phyloP scores from a whole-genome alignment of 2,329 filamentous ascomycete species.

The Ampelomyces quisqualis region DNA sequence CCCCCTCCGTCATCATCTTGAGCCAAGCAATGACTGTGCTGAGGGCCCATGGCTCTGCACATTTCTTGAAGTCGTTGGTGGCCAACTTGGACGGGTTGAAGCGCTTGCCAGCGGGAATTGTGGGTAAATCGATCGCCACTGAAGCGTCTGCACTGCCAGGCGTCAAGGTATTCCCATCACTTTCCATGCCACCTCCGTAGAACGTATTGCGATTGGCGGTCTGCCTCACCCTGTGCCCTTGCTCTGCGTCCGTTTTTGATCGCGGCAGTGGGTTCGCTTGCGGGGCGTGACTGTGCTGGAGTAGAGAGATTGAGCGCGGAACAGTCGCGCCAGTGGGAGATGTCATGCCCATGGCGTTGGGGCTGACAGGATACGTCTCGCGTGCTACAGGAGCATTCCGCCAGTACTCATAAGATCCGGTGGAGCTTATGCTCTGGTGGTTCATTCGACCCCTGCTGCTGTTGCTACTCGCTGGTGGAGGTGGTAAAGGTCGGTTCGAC shows the following conservation, averaged over 20 bases:
- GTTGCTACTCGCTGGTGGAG: slow-evolving; percentile 60
- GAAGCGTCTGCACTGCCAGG: slow-evolving; percentile 44
- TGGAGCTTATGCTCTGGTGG: slow-evolving; percentile 36
- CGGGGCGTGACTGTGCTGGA: slow-evolving; percentile 78
- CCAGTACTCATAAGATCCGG: slow-evolving; percentile 51
- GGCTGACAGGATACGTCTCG: slow-evolving; percentile 35
- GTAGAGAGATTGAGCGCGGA: slow-evolving; percentile 61
- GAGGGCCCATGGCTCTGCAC: slow-evolving; percentile 87
- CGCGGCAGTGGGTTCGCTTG: slow-evolving; percentile 78
- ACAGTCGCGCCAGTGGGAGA: slow-evolving; percentile 37
- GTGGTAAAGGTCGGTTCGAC: slow-evolving; percentile 60
- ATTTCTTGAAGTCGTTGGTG: slow-evolving; percentile 77
- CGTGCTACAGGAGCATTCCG: slow-evolving; percentile 35
- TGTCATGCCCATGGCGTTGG: slow-evolving; percentile 34
- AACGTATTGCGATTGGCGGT: slow-evolving; percentile 37
- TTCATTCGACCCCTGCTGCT: slow-evolving; percentile 49
- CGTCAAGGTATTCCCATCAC: slow-evolving; percentile 60
- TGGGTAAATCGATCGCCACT: slow-evolving; percentile 78
- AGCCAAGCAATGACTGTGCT: slow-evolving; percentile 87
- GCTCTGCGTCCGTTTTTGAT: slow-evolving; percentile 91
- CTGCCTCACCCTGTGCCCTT: slow-evolving; percentile 48
- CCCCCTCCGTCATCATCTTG: slow-evolving; percentile 84
- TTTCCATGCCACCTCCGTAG: slow-evolving; percentile 38
- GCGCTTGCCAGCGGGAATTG: slow-evolving; percentile 74
- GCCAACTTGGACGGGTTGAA: slow-evolving; percentile 85